Percentiles rank a stretch among this genome's conserved stretches.
Evolutionary conservation across 805 yeast species (phyloP).

Genomic region (Yamadazyma sp.): DNA sequence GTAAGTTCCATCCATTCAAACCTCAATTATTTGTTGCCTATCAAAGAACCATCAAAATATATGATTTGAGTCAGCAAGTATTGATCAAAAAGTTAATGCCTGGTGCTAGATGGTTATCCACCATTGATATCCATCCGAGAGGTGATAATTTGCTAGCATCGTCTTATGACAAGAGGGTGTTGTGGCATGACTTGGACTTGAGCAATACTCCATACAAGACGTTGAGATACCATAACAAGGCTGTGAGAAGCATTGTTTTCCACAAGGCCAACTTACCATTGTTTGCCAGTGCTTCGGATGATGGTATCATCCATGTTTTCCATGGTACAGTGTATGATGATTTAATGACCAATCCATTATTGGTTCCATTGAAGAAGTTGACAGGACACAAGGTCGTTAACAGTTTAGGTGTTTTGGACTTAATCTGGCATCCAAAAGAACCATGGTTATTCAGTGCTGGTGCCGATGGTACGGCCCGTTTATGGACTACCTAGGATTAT

Average conservation of each 20-base stretch:
- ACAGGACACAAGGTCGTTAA: slow-evolving; percentile 82
- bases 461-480: slow-evolving; percentile 92
- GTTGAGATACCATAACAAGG: slow-evolving; percentile 89
- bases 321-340: slow-evolving; percentile 97
- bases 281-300: slow-evolving; percentile 94
- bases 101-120: slow-evolving; percentile 93
- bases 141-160: slow-evolving; percentile 94
- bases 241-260: slow-evolving; percentile 84
- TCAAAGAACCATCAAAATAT: slow-evolving; percentile 87
- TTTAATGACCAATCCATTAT: slow-evolving; percentile 88
- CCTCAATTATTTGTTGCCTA: slow-evolving; percentile 94
- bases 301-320: slow-evolving; percentile 89
- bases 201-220: slow-evolving; percentile 91
- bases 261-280: slow-evolving; percentile 85
- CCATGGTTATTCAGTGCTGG: slow-evolving; percentile 98
- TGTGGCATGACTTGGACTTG: slow-evolving; percentile 96
- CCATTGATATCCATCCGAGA: slow-evolving; percentile 91
- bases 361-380: slow-evolving; percentile 93
- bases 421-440: slow-evolving; percentile 95
- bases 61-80: slow-evolving; percentile 84
- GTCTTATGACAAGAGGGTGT: slow-evolving; percentile 89
- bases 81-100: slow-evolving; percentile 84
- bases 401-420: slow-evolving; percentile 82
- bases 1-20: slow-evolving; percentile 93
- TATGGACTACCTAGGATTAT: slow-evolving; percentile 87